Evolutionary conservation across 2,329 filamentous ascomycete genomes (phyloP).

Genomic region (Ascomycota sp.): DNA sequence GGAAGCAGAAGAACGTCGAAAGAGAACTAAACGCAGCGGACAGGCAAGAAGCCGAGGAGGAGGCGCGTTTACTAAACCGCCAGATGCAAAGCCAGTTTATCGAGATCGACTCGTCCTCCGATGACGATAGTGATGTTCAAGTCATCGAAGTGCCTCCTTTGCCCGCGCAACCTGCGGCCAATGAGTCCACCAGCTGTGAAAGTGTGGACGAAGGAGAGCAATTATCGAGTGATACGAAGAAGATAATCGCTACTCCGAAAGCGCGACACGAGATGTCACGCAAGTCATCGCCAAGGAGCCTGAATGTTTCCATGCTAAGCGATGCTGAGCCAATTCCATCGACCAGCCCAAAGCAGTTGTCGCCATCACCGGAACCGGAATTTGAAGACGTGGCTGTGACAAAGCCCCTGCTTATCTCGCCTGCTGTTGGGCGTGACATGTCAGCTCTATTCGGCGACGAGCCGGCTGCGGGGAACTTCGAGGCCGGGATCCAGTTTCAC

Average conservation of each 20-base stretch:
- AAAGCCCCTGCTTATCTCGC: conserved; percentile 1
- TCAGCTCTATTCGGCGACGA: conserved; percentile 4
- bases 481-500: not conserved
- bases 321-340: not conserved
- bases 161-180: conserved; percentile 6
- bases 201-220: conserved; percentile 2
- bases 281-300: not conserved
- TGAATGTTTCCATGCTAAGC: not conserved
- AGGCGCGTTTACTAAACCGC: conserved; percentile 22
- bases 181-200: not conserved
- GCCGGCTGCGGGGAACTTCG: not conserved
- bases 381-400: conserved; percentile 15
- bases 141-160: conserved; percentile 26
- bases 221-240: no score
- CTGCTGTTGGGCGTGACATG: not conserved
- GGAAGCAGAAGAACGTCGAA: conserved; percentile 33
- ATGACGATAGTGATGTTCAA: conserved; percentile 32
- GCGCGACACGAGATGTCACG: no score
- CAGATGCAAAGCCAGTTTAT: conserved; percentile 29
- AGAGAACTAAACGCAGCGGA: conserved; percentile 42
- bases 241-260: no score
- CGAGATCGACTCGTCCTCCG: conserved; percentile 39
- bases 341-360: conserved; percentile 3
- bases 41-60: conserved; percentile 30
- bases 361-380: conserved; percentile 14